phyloP scores from a whole-genome alignment of 441 rosid genomes.

The Gossypium gossypioides region DNA sequence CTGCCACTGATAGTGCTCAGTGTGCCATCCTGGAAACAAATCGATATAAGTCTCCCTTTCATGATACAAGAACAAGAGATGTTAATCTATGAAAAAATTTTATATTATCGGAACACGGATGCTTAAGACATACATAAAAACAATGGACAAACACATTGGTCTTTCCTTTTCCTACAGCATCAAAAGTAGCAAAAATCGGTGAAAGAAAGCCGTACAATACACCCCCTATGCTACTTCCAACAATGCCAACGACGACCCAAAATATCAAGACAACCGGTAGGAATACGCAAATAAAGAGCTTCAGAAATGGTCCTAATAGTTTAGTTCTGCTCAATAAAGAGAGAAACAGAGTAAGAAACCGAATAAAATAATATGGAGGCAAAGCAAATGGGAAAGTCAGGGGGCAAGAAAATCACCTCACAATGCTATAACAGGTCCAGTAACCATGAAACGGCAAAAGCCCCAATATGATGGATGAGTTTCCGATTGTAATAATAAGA shows the following conservation, averaged over 20 bases:
- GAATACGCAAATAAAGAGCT: slow-evolving; percentile 56
- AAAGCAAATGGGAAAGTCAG: slow-evolving; percentile 2
- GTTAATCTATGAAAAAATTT: not conserved
- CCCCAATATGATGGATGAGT: slow-evolving; percentile 58
- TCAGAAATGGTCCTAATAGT: slow-evolving; percentile 63
- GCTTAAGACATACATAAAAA: slow-evolving; percentile 49
- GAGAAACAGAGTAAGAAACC: slow-evolving; percentile 17
- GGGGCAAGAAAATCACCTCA: slow-evolving; percentile 40
- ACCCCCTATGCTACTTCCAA: slow-evolving; percentile 60
- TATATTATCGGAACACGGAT: not conserved
- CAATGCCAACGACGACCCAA: slow-evolving; percentile 58
- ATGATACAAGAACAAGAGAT: not conserved
- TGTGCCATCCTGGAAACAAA: slow-evolving; percentile 67
- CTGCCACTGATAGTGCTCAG: slow-evolving; percentile 57
- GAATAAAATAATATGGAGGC: not conserved
- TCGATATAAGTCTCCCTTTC: slow-evolving; percentile 3
- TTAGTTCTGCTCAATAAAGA: slow-evolving; percentile 49
- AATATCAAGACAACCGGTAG: slow-evolving; percentile 39
- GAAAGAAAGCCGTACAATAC: slow-evolving; percentile 68
- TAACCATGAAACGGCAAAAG: slow-evolving; percentile 54
- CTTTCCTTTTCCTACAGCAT: slow-evolving; percentile 86
- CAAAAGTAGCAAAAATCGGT: slow-evolving; percentile 85
- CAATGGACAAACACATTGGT: slow-evolving; percentile 48
- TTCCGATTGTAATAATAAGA: slow-evolving; percentile 52
- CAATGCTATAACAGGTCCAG: slow-evolving; percentile 54